Percentiles rank a stretch among this genome's conserved stretches.
phyloP scores from a whole-genome alignment of 2,329 filamentous ascomycete genomes.

The Colletotrichum tropicale region DNA sequence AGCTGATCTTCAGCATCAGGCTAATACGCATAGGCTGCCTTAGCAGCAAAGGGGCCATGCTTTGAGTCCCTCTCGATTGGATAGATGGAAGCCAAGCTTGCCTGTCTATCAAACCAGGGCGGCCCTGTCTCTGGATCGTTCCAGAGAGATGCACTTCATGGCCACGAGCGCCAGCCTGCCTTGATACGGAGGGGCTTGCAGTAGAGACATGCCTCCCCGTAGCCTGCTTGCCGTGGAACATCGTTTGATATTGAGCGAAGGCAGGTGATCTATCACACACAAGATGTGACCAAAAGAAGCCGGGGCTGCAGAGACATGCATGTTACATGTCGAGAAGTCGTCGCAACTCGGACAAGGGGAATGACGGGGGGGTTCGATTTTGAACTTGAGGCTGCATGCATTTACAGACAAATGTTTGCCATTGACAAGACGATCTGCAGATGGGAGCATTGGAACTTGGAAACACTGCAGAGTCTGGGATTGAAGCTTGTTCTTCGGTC shows the following conservation, averaged over 20 bases:
- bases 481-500: background rate
- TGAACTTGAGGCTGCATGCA: background rate
- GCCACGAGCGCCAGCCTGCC: background rate
- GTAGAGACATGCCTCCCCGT: background rate
- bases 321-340: background rate
- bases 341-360: background rate
- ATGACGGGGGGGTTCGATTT: background rate
- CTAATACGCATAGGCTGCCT: background rate
- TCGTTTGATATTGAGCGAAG: too few relatives aligned
- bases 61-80: background rate
- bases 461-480: background rate
- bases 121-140: background rate
- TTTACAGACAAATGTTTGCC: background rate
- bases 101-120: background rate
- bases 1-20: background rate
- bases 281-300: background rate
- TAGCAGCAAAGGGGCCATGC: background rate
- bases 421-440: background rate
- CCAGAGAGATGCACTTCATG: background rate
- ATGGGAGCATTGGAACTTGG: background rate
- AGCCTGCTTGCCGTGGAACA: background rate
- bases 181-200: background rate
- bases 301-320: background rate
- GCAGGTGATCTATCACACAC: background rate
- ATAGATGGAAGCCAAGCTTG: background rate